phyloP scores from a whole-genome alignment of 805 yeast species.

The Ogataea neopini region DNA sequence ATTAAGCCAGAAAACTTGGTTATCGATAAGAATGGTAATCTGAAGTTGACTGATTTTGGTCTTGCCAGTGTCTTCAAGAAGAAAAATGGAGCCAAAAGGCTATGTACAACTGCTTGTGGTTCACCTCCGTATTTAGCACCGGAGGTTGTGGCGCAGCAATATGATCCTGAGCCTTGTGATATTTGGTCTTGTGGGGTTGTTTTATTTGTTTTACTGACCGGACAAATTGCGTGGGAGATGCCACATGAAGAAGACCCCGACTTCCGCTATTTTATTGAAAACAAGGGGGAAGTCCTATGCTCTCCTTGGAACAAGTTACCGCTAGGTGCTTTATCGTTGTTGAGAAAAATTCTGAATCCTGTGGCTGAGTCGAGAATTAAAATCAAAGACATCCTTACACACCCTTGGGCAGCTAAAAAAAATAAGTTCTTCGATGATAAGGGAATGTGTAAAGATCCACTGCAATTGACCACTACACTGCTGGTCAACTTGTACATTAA shows the following conservation, averaged over 20 bases:
- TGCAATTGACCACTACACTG: conserved; percentile 49
- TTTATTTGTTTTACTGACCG: conserved; percentile 60
- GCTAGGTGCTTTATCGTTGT: conserved; percentile 47
- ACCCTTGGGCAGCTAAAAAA: conserved; percentile 55
- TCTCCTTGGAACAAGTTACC: conserved; percentile 60
- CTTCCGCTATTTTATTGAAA: conserved; percentile 32
- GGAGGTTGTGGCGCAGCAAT: conserved; percentile 52
- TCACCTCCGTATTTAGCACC: conserved; percentile 83
- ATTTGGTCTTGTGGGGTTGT: conserved; percentile 73
- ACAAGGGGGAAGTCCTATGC: conserved; percentile 46
- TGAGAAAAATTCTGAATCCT: conserved; percentile 54
- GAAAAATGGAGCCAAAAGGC: conserved; percentile 46
- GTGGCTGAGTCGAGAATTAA: conserved; percentile 46
- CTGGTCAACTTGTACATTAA: conserved; percentile 54
- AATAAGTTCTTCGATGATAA: conserved; percentile 44
- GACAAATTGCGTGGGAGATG: conserved; percentile 73
- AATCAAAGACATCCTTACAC: conserved; percentile 43
- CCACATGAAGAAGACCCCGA: conserved; percentile 56
- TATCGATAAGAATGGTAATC: conserved; percentile 60
- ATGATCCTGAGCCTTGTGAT: conserved; percentile 60
- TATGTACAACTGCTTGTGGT: conserved; percentile 59
- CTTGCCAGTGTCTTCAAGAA: conserved; percentile 61
- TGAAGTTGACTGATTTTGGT: conserved; percentile 79
- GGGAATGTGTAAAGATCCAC: conserved; percentile 57
- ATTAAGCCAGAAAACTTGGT: conserved; percentile 71